phyloP scores from a whole-genome alignment of 164 flowering plant species.

The Warburgia ugandensis region DNA sequence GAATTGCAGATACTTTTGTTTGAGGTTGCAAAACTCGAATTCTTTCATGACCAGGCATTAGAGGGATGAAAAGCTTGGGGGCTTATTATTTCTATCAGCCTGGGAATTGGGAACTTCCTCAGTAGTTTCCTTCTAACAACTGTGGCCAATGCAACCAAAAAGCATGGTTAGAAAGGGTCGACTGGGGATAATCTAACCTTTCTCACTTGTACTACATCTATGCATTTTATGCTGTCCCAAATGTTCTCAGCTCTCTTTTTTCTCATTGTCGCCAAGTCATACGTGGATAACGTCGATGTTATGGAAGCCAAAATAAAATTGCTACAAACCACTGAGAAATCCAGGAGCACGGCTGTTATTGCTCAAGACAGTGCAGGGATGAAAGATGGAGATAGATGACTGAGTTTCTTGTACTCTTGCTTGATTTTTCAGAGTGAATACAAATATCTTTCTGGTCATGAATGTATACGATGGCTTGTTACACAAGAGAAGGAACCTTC shows the following conservation, averaged over 20 bases:
- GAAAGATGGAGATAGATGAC: no score
- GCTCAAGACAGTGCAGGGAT: no score
- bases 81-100: conserved; percentile 15
- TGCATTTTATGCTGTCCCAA: conserved; percentile 41
- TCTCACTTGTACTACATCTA: conserved; percentile 30
- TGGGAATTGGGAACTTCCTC: conserved; percentile 23
- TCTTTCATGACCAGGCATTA: conserved; percentile 26
- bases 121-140: conserved; percentile 18
- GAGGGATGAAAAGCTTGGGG: conserved; percentile 26
- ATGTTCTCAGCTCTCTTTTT: conserved; percentile 48
- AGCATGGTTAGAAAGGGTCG: conserved; percentile 16
- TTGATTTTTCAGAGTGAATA: no score
- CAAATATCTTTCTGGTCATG: no score
- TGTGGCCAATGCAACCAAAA: conserved; percentile 12
- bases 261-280: conserved; percentile 31
- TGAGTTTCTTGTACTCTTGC: no score
- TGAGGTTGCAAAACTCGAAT: conserved; percentile 21
- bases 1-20: conserved; percentile 20
- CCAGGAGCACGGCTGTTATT: no score
- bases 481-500: no score
- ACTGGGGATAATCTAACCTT: conserved; percentile 19
- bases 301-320: conserved; percentile 20
- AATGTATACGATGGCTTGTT: no score
- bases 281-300: conserved; percentile 47
- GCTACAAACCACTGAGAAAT: no score